Conservation (phyloP, 2,329 filamentous ascomycete genomes). For the Zopfia rhizophila region DNA sequence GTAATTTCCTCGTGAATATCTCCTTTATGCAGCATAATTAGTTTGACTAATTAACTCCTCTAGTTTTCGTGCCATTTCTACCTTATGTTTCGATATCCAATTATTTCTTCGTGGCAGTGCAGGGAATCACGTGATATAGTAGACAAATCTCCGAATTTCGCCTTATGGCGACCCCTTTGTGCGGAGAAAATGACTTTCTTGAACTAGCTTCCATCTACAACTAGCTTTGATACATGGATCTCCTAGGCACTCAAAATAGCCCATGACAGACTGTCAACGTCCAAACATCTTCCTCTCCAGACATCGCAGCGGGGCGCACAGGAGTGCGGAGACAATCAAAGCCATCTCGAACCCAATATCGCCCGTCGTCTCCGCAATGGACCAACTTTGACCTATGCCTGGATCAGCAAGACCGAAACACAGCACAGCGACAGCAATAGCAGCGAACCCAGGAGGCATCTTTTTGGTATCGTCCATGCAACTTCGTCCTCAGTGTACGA, state of each 20-base stretch:
- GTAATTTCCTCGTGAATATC: constrained; percentile 8
- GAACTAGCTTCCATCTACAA: not conserved
- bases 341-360: constrained; percentile 75
- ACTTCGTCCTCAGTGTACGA: constrained; percentile 50
- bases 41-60: no score
- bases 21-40: constrained; percentile 18
- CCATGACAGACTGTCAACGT: constrained; percentile 30
- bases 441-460: constrained; percentile 55
- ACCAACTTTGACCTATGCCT: constrained; percentile 70
- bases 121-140: constrained; percentile 2
- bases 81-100: no score
- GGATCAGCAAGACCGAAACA: constrained; percentile 65
- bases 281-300: constrained; percentile 48
- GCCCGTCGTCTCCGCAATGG: constrained; percentile 68
- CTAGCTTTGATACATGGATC: not conserved
- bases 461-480: constrained; percentile 52
- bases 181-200: not conserved
- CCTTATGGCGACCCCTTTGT: constrained; percentile 2
- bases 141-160: constrained; percentile 8
- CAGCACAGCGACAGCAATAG: constrained; percentile 49
- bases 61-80: no score
- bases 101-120: no score
- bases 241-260: constrained; percentile 1
- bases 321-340: constrained; percentile 59
- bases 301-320: constrained; percentile 57